Conservation (phyloP, 805 yeast species). For the Yarrowia hollandica region DNA sequence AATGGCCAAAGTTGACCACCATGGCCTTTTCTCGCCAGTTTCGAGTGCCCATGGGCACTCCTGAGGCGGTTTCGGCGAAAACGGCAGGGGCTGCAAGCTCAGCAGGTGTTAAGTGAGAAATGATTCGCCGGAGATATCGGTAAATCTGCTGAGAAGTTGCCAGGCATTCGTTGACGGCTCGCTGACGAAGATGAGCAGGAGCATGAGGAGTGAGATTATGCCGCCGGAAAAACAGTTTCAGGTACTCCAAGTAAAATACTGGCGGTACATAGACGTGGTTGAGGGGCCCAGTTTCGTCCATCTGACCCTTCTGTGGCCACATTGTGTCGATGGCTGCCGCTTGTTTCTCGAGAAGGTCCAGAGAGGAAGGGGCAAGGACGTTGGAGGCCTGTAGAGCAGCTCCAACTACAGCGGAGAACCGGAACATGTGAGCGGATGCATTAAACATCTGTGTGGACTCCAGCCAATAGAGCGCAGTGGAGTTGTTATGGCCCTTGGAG, state of each 20-base stretch:
- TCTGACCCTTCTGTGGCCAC: conserved; percentile 25
- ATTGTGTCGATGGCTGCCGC: conserved; percentile 1
- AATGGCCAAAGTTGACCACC: conserved; percentile 20
- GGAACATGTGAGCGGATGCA: conserved; percentile 21
- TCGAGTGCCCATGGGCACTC: conserved; percentile 10
- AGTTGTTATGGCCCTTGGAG: conserved; percentile 11
- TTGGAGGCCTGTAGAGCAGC: conserved; percentile 17
- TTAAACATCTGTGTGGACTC: conserved; percentile 25
- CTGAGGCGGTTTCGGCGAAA: conserved; percentile 15
- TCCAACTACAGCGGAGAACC: conserved; percentile 17
- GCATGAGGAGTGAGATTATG: conserved; percentile 32
- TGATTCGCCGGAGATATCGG: conserved; percentile 2
- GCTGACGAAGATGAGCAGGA: conserved; percentile 27
- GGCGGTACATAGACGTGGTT: conserved; percentile 26
- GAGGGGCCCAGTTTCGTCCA: conserved; percentile 15
- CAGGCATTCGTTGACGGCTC: conserved; percentile 18
- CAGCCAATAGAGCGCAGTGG: conserved; percentile 23
- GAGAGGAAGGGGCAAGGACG: conserved; percentile 21
- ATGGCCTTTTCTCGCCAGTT: conserved; percentile 27
- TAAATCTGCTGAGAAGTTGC: conserved; percentile 9
- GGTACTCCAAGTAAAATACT: conserved; percentile 10
- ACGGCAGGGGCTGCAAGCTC: conserved; percentile 20
- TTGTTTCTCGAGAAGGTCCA: conserved; percentile 21
- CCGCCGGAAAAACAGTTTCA: conserved; percentile 7
- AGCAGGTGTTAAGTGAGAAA: conserved; percentile 15